Base-by-base conservation (phyloP, 331 rosid species). In the Pyracantha coccinea region DNA sequence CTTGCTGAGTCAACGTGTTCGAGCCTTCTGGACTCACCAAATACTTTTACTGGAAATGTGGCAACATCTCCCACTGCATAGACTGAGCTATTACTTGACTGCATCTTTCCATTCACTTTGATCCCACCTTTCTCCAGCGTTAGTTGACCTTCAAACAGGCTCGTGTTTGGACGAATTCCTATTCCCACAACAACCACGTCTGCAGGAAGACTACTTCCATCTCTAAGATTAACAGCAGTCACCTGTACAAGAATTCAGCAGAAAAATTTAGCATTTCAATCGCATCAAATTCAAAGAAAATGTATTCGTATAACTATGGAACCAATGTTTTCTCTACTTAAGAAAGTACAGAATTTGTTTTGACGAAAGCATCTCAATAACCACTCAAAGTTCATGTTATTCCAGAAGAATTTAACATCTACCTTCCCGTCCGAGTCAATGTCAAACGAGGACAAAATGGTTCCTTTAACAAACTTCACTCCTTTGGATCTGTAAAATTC, bases 41-140 rank as follows among this genome's bases (percentile, higher is more conserved):
- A 89, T 54, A 89, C 86, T 79, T 90, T 94, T 81, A 94, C 97
- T 4, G 97, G 99, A 89, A 94, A 94, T 77, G 99, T 76, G 21
- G 99, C 99, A 66, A 92, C 99, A 75, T 94, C 99, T 77, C 99
- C 97, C 33, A 92, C 90, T n/a, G 99, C 99, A 65, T 92, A 92
- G 67, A 94, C 90, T 14, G 97, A 89, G 77, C 82, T 83, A 78
- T 94, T 90, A 79, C 97, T 92, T 1, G 99, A 90, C 78, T 92
- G 99, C 83, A 94, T 71, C 74, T 71, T 90, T 74, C 93, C 99
- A 58, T 94, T 92, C 77, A 94, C 99, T 80, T 94, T 94, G 88
- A 94, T 94, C 71, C 99, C 99, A 64, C 99, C 99, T 83, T 94
- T 94, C 85, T 94, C 99, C 92, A 92, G 63, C 31, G 96, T 94